phyloP scores from a whole-genome alignment of 176 grass and related monocot genomes.

The Thalia dealbata region DNA sequence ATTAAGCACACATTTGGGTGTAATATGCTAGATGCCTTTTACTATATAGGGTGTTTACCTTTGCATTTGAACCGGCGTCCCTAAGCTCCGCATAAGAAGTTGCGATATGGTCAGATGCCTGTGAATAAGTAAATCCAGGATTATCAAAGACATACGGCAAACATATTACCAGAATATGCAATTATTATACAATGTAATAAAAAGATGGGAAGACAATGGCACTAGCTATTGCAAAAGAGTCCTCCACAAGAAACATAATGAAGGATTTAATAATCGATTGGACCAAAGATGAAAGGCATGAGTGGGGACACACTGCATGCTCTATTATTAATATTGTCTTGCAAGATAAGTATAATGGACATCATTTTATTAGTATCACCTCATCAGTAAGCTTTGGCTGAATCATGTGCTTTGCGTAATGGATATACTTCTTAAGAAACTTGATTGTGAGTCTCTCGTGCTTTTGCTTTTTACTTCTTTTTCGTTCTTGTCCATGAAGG shows the following conservation, averaged over 20 bases:
- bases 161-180: not conserved
- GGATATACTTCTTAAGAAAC: conserved; percentile 96
- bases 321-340: not conserved
- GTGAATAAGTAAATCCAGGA: not conserved
- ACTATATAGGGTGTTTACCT: conserved; percentile 25
- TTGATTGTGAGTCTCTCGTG: conserved; percentile 83
- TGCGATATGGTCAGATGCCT: conserved; percentile 96
- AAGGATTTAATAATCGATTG: not conserved
- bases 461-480: conserved; percentile 66
- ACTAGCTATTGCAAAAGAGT: no score
- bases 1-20: no score
- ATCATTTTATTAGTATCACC: conserved; percentile 30
- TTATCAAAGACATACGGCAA: not conserved
- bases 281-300: no score
- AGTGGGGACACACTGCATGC: no score
- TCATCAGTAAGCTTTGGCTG: conserved; percentile 90
- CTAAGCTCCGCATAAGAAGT: conserved; percentile 96
- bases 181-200: no score
- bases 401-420: conserved; percentile 93
- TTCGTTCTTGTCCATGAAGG: conserved; percentile 94
- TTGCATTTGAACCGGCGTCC: conserved; percentile 66
- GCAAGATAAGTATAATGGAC: not conserved
- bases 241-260: no score
- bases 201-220: no score
- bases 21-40: no score